Evolutionary conservation across 2,329 filamentous ascomycete genomes (phyloP).

Genomic region (Blumeria graminis): DNA sequence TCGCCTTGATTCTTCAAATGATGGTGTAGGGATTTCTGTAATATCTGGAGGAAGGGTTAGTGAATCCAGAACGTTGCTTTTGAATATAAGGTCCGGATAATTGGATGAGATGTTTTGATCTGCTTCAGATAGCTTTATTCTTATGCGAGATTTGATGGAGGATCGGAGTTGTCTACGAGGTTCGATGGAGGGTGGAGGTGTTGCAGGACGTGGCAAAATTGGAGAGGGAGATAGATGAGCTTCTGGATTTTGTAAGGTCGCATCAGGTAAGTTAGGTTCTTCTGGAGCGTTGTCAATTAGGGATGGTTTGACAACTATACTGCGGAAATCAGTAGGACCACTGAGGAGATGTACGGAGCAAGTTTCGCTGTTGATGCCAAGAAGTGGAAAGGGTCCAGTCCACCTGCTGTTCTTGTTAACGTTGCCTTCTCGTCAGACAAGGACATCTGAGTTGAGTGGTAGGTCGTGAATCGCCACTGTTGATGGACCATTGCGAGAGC

Average conservation of each 20-base stretch:
- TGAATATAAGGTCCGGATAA: not conserved
- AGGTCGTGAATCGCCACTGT: not conserved
- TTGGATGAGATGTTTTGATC: not conserved
- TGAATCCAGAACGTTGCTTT: not conserved
- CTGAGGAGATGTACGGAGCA: not conserved
- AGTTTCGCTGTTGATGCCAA: not conserved
- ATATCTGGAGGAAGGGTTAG: not conserved
- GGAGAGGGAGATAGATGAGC: not conserved
- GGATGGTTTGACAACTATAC: not conserved
- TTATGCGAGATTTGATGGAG: not conserved
- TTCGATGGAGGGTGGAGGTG: not conserved
- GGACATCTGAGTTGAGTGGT: not conserved
- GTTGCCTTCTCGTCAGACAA: conserved; percentile 2
- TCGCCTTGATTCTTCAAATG: not conserved
- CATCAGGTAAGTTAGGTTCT: not conserved
- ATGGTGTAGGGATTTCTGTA: not conserved
- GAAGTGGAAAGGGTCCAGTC: not conserved
- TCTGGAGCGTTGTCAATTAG: not conserved
- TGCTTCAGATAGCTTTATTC: not conserved
- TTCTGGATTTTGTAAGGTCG: not conserved
- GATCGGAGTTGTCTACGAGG: not conserved
- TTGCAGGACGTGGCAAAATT: not conserved
- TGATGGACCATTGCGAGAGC: not conserved
- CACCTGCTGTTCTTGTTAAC: not conserved
- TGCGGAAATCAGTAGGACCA: not conserved